Base-by-base conservation (phyloP, 164 flowering plant species). In the Umbilicus rupestris region DNA sequence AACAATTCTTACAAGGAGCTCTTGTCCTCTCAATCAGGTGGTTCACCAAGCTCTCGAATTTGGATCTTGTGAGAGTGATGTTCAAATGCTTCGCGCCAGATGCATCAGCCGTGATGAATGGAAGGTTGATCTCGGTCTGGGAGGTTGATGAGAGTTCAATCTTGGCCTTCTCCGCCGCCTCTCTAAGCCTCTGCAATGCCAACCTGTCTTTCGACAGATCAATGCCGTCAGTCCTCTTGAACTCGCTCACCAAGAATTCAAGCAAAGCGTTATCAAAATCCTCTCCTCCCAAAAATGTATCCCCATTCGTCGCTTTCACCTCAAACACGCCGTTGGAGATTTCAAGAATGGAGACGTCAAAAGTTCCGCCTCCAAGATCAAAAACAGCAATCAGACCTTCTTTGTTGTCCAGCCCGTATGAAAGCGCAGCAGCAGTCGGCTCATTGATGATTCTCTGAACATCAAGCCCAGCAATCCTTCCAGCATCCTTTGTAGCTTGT, bases 391-490 rank as follows among this genome's bases (percentile, higher is more conserved):
- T 74, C 19, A 77, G 58, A 35, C 76, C 81, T 66, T 78, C 79
- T 65, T 80, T 76, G 39, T 76, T 76, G 50, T 72, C 69, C 66
- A 76, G 20, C 10, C 83, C 79, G 72, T 80, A 80, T 1, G 81
- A 76, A 62, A 80, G 77, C 5, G 83, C 79, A 63, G 81, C 83
- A 11, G 79, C 79, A 47, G 81, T 80, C 5, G 83, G 83, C 70
- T 80, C 81, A 72, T 80, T 80, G 31, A 78, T 76, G 47, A 78
- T 77, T 47, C 83, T 71, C 33, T 67, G 73, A 17, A 79, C 80
- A 28, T 77, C 77, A 16, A 79, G 70, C 0, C 83, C 83, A n/a
- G 81, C 81, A 64, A 80, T 80, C 37, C 75, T 50, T 11, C 83
- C 79, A 47, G 79, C 83, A 74, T 80, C 83, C 68, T 80, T 78